phyloP scores from a whole-genome alignment of 306 rosid species.

The Vicia villosa region DNA sequence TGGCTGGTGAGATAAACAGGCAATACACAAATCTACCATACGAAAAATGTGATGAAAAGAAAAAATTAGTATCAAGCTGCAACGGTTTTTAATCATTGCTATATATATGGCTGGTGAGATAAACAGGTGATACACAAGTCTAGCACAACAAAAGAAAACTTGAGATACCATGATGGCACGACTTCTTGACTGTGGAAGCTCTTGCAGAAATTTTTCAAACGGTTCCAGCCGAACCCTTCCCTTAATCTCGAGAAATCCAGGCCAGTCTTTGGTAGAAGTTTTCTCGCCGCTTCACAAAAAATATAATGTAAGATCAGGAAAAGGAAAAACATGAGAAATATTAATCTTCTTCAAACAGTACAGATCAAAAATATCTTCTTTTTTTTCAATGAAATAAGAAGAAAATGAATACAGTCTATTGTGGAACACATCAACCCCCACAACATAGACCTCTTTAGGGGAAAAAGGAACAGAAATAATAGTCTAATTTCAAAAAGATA shows the following conservation, averaged over 20 bases:
- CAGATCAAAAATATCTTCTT: background rate
- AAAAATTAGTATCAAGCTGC: constrained; percentile 27
- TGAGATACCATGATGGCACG: constrained; percentile 97
- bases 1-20: constrained; percentile 26
- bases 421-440: background rate
- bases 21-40: constrained; percentile 31
- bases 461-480: background rate
- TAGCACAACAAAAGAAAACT: constrained; percentile 53
- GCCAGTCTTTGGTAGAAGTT: constrained; percentile 79
- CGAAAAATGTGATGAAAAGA: background rate
- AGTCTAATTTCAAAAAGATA: background rate
- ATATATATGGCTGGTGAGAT: constrained; percentile 23
- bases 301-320: constrained; percentile 38
- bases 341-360: background rate
- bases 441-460: background rate
- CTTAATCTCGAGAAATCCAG: constrained; percentile 82
- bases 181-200: constrained; percentile 83
- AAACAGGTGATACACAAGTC: constrained; percentile 27
- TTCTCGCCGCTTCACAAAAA: constrained; percentile 77
- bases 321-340: constrained; percentile 9
- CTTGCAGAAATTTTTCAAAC: constrained; percentile 86
- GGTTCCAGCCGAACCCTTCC: constrained; percentile 95
- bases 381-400: constrained; percentile 17
- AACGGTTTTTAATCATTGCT: constrained; percentile 12
- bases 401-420: background rate